Percentiles rank a stretch among this genome's conserved stretches.
phyloP scores from a whole-genome alignment of 345 rosid species.

The Erysimum cheiranthoides region DNA sequence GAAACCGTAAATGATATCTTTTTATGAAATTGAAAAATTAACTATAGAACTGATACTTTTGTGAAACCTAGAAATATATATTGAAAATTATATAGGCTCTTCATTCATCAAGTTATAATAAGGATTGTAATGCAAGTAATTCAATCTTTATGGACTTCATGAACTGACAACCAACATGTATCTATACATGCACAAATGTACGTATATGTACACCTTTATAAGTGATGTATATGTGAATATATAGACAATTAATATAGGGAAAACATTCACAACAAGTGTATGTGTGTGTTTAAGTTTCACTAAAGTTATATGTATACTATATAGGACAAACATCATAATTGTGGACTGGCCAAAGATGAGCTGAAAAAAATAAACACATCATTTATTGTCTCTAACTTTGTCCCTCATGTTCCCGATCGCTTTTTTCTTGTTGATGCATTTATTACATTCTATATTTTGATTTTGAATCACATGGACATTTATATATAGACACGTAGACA shows the following conservation, averaged over 20 bases:
- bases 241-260: not conserved
- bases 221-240: slow-evolving; percentile 1
- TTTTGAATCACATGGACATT: slow-evolving; percentile 20
- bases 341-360: slow-evolving; percentile 38
- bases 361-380: slow-evolving; percentile 43
- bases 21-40: not conserved
- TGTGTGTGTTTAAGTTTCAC: slow-evolving; percentile 31
- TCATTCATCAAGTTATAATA: not conserved
- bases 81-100: not conserved
- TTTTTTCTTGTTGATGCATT: slow-evolving; percentile 41
- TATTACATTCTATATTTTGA: slow-evolving; percentile 19
- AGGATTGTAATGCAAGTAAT: not conserved
- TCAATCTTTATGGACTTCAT: not conserved
- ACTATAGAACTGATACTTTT: not conserved
- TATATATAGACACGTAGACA: slow-evolving; percentile 39
- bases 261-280: slow-evolving; percentile 16
- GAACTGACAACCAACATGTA: slow-evolving; percentile 16
- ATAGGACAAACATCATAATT: slow-evolving; percentile 43
- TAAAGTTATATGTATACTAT: slow-evolving; percentile 7
- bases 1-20: not conserved
- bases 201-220: not conserved
- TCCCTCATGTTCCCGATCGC: slow-evolving; percentile 43
- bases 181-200: slow-evolving; percentile 20
- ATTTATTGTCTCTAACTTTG: slow-evolving; percentile 41
- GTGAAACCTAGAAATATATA: not conserved